These are phyloP conservation scores for Fomitopsis pinicola DNA, from an alignment of 1,284 basidiomycete genomes.

Conservation along the genomic window DNA sequence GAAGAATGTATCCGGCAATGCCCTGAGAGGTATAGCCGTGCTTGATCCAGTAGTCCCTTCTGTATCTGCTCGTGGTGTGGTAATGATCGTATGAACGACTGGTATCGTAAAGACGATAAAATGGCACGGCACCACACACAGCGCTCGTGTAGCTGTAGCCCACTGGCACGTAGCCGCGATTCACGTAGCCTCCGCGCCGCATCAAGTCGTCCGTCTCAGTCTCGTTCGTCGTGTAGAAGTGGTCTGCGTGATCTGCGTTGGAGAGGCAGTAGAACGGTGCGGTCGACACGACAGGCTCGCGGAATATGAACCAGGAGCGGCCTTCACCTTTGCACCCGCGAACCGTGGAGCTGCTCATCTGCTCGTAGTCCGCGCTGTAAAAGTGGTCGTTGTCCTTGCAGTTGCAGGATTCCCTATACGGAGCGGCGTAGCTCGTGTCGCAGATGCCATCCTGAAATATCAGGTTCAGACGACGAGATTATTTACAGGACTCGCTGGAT, in stretches of 20 bases:
- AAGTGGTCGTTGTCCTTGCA: not conserved
- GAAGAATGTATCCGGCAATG: not conserved
- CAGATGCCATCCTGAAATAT: not conserved
- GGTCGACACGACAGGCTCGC: not conserved
- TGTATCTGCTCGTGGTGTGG: not conserved
- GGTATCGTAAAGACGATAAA: not conserved
- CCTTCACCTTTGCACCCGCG: not conserved
- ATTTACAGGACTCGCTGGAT: not conserved
- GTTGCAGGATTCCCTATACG: not conserved
- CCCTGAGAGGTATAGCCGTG: not conserved
- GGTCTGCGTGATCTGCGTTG: not conserved
- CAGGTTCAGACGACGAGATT: not conserved
- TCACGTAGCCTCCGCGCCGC: not conserved
- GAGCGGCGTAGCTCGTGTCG: not conserved
- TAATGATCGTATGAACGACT: not conserved
- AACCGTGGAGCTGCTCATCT: not conserved
- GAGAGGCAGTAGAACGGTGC: not conserved
- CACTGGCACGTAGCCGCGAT: not conserved
- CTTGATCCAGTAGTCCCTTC: not conserved
- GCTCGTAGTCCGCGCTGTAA: constrained; percentile 1
- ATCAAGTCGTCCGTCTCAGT: not conserved
- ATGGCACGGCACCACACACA: not conserved
- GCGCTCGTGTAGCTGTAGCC: not conserved
- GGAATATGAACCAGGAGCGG: not conserved
- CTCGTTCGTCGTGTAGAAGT: constrained; percentile 2